Evolutionary conservation across 768 basidiomycete species (phyloP), one percentile per base, ranked within the genome.

Genomic region (Podaxis rugospora): DNA sequence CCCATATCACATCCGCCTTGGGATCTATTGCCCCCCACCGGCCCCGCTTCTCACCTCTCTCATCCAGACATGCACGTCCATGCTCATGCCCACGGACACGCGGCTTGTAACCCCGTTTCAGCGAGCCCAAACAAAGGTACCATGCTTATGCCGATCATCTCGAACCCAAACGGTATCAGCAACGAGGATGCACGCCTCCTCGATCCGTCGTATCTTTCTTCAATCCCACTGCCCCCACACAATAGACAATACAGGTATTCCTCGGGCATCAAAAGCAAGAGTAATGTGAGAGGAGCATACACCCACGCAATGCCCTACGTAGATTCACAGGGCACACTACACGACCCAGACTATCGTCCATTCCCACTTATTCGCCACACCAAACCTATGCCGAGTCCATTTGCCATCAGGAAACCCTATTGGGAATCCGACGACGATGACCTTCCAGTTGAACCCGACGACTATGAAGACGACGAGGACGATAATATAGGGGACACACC

Each of bases 301-400:
- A 61, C 44, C 28, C 59, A 61, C 46, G 46, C 44, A 3, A 54
- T 55, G 23, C 54, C 61, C 51, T 66, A 66, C 57, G 49, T 66
- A 27, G 65, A 66, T 37, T 57, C 65, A 21, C 65, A 66, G 42
- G 65, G 65, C 16, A 61, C 63, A 28, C 39, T 66, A 18, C 65
- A 66, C 55, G 65, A 66, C 40, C 63, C 65, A 13, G 65, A 66
- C 52, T 66, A 66, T 51, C 44, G 65, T 4, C 63, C 58, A 3
- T 66, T 66, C 57, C 65, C 65, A 0, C 21, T 66, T 39, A 66
- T 66, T 49, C 46, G 56, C 6, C 40, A 57, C 5, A 28, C 42
- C 14, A 61, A 55, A 27, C 25, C 57, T 5, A 27, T 27, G 4
- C 50, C 42, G 18, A 61, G 59, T 28, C 59, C 59, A 23, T 61